Evolutionary conservation across 495 filamentous ascomycete species (phyloP).

Genomic region (Astrothelium subdiscretum): DNA sequence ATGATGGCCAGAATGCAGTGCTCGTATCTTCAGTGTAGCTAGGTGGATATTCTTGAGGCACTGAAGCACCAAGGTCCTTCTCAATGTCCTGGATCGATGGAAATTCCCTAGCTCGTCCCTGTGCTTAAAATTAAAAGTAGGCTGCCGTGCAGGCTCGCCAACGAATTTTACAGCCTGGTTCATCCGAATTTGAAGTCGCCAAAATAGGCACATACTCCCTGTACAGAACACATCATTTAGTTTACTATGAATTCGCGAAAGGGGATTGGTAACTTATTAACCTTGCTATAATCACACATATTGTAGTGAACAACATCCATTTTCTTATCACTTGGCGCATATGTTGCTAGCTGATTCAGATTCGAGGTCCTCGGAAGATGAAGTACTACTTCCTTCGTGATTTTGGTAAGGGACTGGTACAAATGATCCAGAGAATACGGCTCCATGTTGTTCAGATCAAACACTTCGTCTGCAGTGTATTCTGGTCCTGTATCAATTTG

Average conservation of each 20-base stretch:
- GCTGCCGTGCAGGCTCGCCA: background rate
- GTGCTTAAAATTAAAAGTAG: background rate
- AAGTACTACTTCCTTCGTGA: constrained; percentile 49
- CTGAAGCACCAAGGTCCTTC: too few relatives aligned
- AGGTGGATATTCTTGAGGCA: too few relatives aligned
- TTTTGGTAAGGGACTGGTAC: constrained; percentile 43
- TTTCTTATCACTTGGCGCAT: constrained; percentile 40
- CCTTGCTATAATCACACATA: constrained; percentile 81
- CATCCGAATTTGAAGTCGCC: constrained; percentile 31
- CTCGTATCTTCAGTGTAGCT: too few relatives aligned
- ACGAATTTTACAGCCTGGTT: background rate
- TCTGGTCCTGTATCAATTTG: constrained; percentile 44
- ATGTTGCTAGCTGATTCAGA: constrained; percentile 63
- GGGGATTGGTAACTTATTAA: background rate
- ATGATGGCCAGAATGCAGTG: too few relatives aligned
- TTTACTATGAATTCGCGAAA: too few relatives aligned
- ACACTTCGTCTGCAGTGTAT: constrained; percentile 66
- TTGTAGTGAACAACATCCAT: constrained; percentile 82
- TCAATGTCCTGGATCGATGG: too few relatives aligned
- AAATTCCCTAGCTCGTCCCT: too few relatives aligned
- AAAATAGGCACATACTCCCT: constrained; percentile 45
- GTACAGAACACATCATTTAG: constrained; percentile 1
- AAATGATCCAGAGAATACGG: constrained; percentile 64
- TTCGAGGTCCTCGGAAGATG: constrained; percentile 87
- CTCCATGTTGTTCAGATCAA: constrained; percentile 76